A percentile compares a stretch with the other conserved stretches of the same genome.
phyloP scores from a whole-genome alignment of 768 basidiomycete genomes.

The Artomyces pyxidatus region DNA sequence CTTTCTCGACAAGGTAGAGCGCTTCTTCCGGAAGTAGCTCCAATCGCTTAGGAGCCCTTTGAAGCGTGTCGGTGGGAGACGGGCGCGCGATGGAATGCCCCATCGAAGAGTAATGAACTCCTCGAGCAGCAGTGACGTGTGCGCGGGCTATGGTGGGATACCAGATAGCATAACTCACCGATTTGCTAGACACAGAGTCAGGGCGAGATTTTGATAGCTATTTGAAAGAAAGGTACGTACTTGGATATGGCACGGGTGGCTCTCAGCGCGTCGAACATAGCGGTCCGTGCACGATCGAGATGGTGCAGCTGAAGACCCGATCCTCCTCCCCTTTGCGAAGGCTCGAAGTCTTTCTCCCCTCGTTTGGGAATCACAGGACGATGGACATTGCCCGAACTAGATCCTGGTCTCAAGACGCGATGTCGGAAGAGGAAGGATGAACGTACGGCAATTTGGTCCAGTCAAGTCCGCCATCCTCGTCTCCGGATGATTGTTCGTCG shows the following conservation, averaged over 20 bases:
- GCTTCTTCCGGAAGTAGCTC: conserved; percentile 95
- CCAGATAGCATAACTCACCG: conserved; percentile 78
- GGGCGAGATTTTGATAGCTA: background rate
- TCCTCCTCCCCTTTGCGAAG: conserved; percentile 49
- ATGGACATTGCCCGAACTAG: conserved; percentile 19
- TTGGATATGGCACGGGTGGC: conserved; percentile 69
- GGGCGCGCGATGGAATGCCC: conserved; percentile 68
- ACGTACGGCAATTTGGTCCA: conserved; percentile 72
- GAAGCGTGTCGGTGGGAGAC: conserved; percentile 21
- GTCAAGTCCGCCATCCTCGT: conserved; percentile 71
- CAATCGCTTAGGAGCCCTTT: conserved; percentile 52
- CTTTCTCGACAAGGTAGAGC: conserved; percentile 87
- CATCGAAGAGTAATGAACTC: conserved; percentile 76
- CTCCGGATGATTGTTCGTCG: conserved; percentile 50
- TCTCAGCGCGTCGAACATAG: conserved; percentile 80
- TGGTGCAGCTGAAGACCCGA: conserved; percentile 76
- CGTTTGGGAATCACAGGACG: conserved; percentile 86
- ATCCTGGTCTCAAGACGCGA: background rate
- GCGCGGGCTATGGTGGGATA: conserved; percentile 54
- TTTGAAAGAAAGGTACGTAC: conserved; percentile 38
- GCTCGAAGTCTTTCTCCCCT: conserved; percentile 98
- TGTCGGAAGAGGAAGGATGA: background rate
- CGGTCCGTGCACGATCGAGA: conserved; percentile 69
- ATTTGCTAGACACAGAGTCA: conserved; percentile 42
- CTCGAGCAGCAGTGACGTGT: conserved; percentile 64